phyloP scores from a whole-genome alignment of 352 stramenopile genomes.

The Phytophthora meadii region DNA sequence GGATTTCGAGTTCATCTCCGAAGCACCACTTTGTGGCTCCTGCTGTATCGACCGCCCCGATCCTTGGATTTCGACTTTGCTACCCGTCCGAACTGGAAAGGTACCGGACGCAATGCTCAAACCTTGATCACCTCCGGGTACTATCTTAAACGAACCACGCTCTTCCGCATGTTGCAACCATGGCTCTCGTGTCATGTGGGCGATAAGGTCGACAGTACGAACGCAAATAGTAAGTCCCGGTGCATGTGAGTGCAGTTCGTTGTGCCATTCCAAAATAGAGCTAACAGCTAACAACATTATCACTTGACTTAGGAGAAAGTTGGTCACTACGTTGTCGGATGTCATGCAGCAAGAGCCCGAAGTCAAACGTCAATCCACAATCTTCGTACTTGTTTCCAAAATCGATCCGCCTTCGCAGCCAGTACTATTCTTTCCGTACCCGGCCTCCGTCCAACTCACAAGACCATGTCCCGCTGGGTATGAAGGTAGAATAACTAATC shows the following conservation, averaged over 20 bases:
- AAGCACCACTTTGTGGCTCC: conserved; percentile 15
- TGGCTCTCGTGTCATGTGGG: conserved; percentile 28
- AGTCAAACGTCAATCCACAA: conserved; percentile 29
- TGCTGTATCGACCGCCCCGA: conserved; percentile 4
- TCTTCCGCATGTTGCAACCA: conserved; percentile 24
- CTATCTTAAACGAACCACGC: conserved; percentile 23
- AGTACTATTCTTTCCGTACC: conserved; percentile 76
- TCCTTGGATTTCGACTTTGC: conserved; percentile 23
- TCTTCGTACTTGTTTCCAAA: conserved; percentile 66
- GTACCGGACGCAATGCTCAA: conserved; percentile 14
- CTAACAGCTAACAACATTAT: not conserved
- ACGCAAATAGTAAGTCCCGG: conserved; percentile 31
- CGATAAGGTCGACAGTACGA: conserved; percentile 5
- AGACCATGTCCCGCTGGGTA: conserved; percentile 62
- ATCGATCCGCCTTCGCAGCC: conserved; percentile 37
- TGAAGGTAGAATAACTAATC: conserved; percentile 42
- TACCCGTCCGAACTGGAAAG: conserved; percentile 20
- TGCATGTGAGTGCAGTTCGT: no score
- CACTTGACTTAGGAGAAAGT: not conserved
- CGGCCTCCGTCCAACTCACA: conserved; percentile 44
- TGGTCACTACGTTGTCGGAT: not conserved
- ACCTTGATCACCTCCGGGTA: conserved; percentile 8
- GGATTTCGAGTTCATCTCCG: conserved; percentile 33
- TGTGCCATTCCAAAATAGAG: conserved; percentile 16
- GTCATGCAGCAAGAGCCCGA: conserved; percentile 30